phyloP scores from a whole-genome alignment of 2,329 filamentous ascomycete genomes.

The Fusarium citri region DNA sequence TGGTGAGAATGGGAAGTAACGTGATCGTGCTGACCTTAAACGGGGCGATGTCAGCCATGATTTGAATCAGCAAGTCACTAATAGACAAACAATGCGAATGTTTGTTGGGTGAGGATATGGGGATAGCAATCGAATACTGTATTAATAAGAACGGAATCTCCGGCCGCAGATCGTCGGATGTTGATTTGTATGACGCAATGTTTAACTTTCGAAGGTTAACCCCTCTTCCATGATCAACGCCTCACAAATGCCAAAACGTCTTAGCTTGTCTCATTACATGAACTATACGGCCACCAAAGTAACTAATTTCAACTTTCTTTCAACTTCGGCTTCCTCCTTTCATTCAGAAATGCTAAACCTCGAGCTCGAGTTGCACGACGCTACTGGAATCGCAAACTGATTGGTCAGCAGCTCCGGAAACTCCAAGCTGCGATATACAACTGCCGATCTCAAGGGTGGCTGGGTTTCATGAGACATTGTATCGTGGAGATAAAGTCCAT shows the following conservation, averaged over 20 bases:
- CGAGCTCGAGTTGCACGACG: not conserved
- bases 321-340: not conserved
- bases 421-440: fast-evolving
- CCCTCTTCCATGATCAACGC: not conserved
- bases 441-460: not conserved
- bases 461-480: not conserved
- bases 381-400: too few species aligned
- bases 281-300: not conserved
- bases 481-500: not conserved
- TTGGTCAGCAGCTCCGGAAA: not conserved
- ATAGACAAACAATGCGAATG: too few species aligned
- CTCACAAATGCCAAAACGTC: not conserved
- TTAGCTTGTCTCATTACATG: not conserved
- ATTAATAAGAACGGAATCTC: not conserved
- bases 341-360: fast-evolving
- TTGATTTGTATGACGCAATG: not conserved
- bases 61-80: not conserved
- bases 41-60: not conserved
- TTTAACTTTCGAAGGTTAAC: not conserved
- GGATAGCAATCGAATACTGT: too few species aligned
- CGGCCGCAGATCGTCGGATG: too few species aligned
- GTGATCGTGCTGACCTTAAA: not conserved
- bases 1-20: fast-evolving
- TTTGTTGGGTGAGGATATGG: too few species aligned
- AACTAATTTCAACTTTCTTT: fast-evolving